Evolutionary conservation across 2,329 filamentous ascomycete genomes (phyloP), one percentile per base, ranked within the genome.

Genomic region (Periglandula ipomoeae): DNA sequence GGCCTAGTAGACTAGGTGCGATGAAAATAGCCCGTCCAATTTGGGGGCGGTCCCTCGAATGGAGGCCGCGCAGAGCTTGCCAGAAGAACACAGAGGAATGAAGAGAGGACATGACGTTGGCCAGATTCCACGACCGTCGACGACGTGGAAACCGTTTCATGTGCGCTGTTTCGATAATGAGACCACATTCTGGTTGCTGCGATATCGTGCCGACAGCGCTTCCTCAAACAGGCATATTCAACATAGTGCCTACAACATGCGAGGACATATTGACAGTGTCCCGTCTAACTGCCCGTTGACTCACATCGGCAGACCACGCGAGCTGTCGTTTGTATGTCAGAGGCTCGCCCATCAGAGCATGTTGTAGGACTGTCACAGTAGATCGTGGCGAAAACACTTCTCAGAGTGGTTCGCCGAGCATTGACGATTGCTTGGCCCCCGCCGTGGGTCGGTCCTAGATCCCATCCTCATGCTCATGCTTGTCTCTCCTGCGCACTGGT

Each of bases 1-100:
- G 34, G 23, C 26, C 24, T 24, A 19, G 34, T 17, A n/a, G 42
- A 8, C 35, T 7, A 22, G 9, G 34, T 20, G 34, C 22, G 41
- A 47, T 49, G 45, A 50, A 50, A 50, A 48, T 48, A 46, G 45
- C 22, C 22, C 26, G n/a, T n/a, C n/a, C n/a, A n/a, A n/a, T n/a
- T n/a, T n/a, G n/a, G n/a, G n/a, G n/a, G n/a, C n/a, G n/a, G n/a
- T n/a, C n/a, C n/a, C 35, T 27, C 32, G 17, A 23, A 19, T 46
- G 34, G 38, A 24, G 23, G 32, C 30, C 20, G 34, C 17, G 41
- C 35, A 39, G 30, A 23, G n/a, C n/a, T n/a, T n/a, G n/a, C 34
- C 44, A 19, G n/a, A 38, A 2, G n/a, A 7, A 34, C 32, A 38
- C 22, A 7, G 24, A 4, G n/a, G n/a, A n/a, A n/a, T n/a, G n/a